These are phyloP conservation scores for Globomyces sp. DNA, from an alignment of 371 early-diverging fungal species.

Conservation along the genomic window DNA sequence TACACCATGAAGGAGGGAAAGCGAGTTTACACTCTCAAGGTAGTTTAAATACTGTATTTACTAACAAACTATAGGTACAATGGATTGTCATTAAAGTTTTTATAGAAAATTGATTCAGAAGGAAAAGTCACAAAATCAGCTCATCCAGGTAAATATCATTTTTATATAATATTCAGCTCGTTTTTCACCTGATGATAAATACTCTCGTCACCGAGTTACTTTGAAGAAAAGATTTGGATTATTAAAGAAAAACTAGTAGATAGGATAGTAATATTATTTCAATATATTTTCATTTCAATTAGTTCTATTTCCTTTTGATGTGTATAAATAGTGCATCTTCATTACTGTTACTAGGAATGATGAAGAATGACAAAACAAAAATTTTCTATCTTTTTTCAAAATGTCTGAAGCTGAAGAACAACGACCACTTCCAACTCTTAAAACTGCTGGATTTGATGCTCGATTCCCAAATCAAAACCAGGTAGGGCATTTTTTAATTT, in stretches of 20 bases:
- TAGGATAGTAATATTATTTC: too few relatives aligned
- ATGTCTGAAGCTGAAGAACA: slow-evolving; percentile 41
- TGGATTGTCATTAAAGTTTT: slow-evolving; percentile 2
- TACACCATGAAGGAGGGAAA: slow-evolving; percentile 81
- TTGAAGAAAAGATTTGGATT: slow-evolving; percentile 93
- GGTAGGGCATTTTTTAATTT: slow-evolving; percentile 56
- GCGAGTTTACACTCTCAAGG: slow-evolving; percentile 94
- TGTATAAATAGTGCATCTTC: neutral
- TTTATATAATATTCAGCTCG: slow-evolving; percentile 54
- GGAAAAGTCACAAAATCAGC: slow-evolving; percentile 91
- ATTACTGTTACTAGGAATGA: neutral
- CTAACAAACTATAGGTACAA: slow-evolving; percentile 45
- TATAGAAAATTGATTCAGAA: slow-evolving; percentile 74
- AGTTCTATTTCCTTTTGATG: too few relatives aligned
- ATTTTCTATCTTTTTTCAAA: slow-evolving; percentile 28
- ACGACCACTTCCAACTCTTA: slow-evolving; percentile 34
- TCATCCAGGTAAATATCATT: slow-evolving; percentile 68
- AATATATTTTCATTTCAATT: too few relatives aligned
- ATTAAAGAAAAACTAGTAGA: slow-evolving; percentile 40
- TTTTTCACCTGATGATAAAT: slow-evolving; percentile 98
- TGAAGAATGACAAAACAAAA: slow-evolving; percentile 10
- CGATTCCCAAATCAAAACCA: slow-evolving; percentile 96
- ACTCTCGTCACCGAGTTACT: slow-evolving; percentile 95
- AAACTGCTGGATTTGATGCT: slow-evolving; percentile 61
- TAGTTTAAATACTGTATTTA: too few relatives aligned